Evolutionary conservation across 306 rosid genomes (phyloP).

Genomic region (Biancaea sappan): DNA sequence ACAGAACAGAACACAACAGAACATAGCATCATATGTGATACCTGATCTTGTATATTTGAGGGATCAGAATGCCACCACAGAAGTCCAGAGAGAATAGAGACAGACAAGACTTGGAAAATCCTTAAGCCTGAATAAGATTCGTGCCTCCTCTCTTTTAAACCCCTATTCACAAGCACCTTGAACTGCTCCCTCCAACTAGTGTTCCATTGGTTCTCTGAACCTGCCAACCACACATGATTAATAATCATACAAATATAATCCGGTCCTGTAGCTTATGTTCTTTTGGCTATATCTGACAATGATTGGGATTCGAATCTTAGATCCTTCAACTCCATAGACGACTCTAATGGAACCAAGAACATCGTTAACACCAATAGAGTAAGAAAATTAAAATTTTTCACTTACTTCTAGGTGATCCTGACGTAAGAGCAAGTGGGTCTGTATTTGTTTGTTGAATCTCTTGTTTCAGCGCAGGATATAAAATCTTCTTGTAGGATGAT

Average conservation of each 20-base stretch:
- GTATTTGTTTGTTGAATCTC: conserved; percentile 51
- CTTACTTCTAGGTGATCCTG: conserved; percentile 49
- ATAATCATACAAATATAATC: neutral
- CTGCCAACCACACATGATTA: conserved; percentile 30
- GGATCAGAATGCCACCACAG: conserved; percentile 76
- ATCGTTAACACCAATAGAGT: neutral
- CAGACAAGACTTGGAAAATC: conserved; percentile 80
- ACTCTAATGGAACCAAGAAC: no score
- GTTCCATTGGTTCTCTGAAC: conserved; percentile 57
- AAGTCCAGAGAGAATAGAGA: conserved; percentile 73
- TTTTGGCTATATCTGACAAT: neutral
- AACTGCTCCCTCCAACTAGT: conserved; percentile 82
- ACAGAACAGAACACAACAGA: no score
- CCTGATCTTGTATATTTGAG: conserved; percentile 77
- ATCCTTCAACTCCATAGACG: neutral
- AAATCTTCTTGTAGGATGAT: conserved; percentile 56
- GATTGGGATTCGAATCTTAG: neutral
- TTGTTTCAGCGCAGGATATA: conserved; percentile 62
- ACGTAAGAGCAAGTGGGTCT: conserved; percentile 22
- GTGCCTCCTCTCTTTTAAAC: conserved; percentile 70
- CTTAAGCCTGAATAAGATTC: conserved; percentile 78
- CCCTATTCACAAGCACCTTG: conserved; percentile 64
- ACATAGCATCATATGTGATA: conserved; percentile 3
- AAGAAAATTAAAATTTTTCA: neutral
- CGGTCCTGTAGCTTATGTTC: neutral